phyloP scores from a whole-genome alignment of 2,329 filamentous ascomycete species.

The Sporothrix euskadiensis region DNA sequence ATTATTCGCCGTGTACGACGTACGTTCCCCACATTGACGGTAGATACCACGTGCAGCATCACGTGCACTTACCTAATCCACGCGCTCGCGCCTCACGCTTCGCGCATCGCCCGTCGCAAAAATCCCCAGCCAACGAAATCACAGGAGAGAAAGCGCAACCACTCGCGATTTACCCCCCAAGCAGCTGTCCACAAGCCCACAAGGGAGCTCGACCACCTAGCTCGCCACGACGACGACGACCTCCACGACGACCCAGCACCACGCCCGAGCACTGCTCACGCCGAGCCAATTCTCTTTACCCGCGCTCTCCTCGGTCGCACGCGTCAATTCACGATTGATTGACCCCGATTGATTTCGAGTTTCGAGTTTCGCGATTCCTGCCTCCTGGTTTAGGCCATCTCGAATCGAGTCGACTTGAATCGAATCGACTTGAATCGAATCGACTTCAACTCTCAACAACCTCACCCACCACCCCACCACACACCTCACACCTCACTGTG shows the following conservation, averaged over 20 bases:
- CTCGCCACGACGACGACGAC: conserved; percentile 21
- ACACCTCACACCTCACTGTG: neutral
- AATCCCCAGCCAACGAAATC: conserved; percentile 30
- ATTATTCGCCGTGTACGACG: too few species aligned
- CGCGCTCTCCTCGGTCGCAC: neutral
- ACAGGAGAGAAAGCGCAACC: conserved; percentile 18
- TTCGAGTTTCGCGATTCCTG: neutral
- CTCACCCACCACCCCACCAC: neutral
- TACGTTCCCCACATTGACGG: too few species aligned
- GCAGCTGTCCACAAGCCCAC: neutral
- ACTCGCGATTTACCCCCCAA: conserved; percentile 8
- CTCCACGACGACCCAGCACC: neutral
- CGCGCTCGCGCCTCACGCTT: conserved; percentile 21
- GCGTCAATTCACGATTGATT: neutral
- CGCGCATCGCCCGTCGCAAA: conserved; percentile 31
- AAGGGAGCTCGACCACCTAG: conserved; percentile 24
- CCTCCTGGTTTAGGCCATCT: neutral
- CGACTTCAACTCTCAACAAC: neutral
- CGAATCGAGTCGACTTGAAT: neutral
- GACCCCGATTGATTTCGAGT: neutral
- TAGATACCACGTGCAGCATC: neutral
- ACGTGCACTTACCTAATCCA: conserved; percentile 23
- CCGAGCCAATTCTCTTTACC: conserved; percentile 3
- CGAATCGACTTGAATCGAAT: neutral
- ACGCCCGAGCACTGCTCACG: conserved; percentile 7